phyloP scores from a whole-genome alignment of 2,329 filamentous ascomycete genomes.

The Fusarium luffae region DNA sequence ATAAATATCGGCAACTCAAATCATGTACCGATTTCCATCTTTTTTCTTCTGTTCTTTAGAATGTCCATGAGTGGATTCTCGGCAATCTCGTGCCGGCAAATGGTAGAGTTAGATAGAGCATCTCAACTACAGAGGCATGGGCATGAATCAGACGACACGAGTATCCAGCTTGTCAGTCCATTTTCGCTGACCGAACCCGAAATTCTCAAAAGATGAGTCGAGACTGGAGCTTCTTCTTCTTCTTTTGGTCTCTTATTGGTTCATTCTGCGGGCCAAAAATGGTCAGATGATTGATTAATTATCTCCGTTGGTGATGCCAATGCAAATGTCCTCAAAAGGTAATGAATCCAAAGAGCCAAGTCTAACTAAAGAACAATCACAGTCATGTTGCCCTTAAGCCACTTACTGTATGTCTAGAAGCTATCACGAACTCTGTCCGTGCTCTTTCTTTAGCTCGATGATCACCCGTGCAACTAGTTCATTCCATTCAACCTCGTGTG shows the following conservation, averaged over 20 bases:
- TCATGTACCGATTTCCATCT: conserved; percentile 20
- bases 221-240: conserved; percentile 6
- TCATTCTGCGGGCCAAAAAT: conserved; percentile 9
- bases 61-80: conserved; percentile 26
- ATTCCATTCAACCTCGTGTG: conserved; percentile 31
- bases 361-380: background rate
- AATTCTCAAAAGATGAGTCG: conserved; percentile 18
- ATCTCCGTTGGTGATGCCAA: background rate
- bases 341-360: background rate
- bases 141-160: conserved; percentile 22
- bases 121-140: background rate
- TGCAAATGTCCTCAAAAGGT: background rate
- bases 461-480: conserved; percentile 15
- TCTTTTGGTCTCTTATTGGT: conserved; percentile 14
- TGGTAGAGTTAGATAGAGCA: conserved; percentile 14
- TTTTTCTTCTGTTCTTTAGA: background rate
- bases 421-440: conserved; percentile 22
- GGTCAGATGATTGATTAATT: conserved; percentile 2
- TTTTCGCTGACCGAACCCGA: conserved; percentile 41
- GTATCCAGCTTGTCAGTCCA: conserved; percentile 9
- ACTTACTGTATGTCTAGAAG: background rate
- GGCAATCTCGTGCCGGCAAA: conserved; percentile 38
- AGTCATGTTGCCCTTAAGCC: background rate
- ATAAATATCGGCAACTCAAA: conserved; percentile 2
- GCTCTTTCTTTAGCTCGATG: conserved; percentile 25